Conservation (phyloP, 2,329 filamentous ascomycete genomes). For the Rhynchosporium graminicola region DNA sequence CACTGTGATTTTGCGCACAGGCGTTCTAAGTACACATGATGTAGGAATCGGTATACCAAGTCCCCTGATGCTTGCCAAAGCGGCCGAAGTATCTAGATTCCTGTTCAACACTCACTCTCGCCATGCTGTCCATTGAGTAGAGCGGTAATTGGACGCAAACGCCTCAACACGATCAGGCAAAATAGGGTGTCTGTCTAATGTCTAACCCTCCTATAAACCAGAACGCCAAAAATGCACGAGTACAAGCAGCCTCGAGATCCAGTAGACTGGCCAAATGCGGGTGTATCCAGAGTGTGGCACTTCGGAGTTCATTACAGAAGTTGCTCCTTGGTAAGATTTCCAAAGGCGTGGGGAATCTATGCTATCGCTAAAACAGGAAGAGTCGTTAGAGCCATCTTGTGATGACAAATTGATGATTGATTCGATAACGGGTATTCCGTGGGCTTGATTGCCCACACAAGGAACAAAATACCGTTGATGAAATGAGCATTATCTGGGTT, state of each 20-base stretch:
- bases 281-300: constrained; percentile 25
- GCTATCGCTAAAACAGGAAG: constrained; percentile 36
- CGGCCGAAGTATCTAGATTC: not conserved
- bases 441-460: constrained; percentile 14
- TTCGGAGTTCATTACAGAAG: constrained; percentile 23
- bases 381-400: constrained; percentile 11
- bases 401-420: constrained; percentile 5
- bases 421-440: constrained; percentile 16
- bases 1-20: constrained; percentile 4
- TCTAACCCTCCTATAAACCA: constrained; percentile 31
- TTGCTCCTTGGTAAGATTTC: constrained; percentile 22
- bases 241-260: constrained; percentile 19
- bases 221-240: constrained; percentile 41
- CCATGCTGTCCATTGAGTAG: constrained; percentile 3
- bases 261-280: constrained; percentile 28
- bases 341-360: constrained; percentile 36
- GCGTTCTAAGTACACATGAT: constrained; percentile 7
- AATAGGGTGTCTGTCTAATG: constrained; percentile 23
- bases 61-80: not conserved
- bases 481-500: not conserved
- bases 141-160: not conserved
- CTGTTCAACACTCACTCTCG: not conserved
- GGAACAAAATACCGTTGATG: constrained; percentile 22
- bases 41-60: not conserved
- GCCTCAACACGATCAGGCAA: constrained; percentile 16